Conservation (phyloP, 768 basidiomycete genomes). For the Tephrocybe sp. region DNA sequence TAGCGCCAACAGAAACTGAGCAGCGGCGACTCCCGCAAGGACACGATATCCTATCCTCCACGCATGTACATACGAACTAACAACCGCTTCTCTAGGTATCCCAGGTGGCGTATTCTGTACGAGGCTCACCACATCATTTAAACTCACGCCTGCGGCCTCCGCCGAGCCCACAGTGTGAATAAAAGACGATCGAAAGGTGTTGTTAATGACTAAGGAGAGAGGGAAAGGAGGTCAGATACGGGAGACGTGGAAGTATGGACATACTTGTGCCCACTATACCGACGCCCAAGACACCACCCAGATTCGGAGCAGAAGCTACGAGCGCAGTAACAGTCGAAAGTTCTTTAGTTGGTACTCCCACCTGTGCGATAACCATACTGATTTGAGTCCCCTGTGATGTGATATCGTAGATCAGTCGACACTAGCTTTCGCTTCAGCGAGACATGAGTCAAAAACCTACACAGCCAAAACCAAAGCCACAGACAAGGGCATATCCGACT, state of each 20-base stretch:
- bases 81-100: constrained; percentile 6
- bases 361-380: constrained; percentile 22
- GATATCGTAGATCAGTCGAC: not conserved
- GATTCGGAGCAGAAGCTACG: constrained; percentile 16
- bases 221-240: not conserved
- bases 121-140: constrained; percentile 19
- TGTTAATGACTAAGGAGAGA: constrained; percentile 20
- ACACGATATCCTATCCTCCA: constrained; percentile 18
- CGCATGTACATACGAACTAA: constrained; percentile 19
- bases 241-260: not conserved
- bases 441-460: constrained; percentile 9
- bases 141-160: constrained; percentile 12
- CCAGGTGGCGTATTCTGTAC: constrained; percentile 12
- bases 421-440: not conserved
- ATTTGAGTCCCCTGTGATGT: constrained; percentile 19
- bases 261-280: constrained; percentile 21
- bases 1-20: constrained; percentile 18
- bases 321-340: constrained; percentile 25
- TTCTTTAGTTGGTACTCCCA: constrained; percentile 19
- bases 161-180: not conserved
- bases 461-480: constrained; percentile 22
- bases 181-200: constrained; percentile 16
- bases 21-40: constrained; percentile 19
- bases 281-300: constrained; percentile 25
- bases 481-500: constrained; percentile 20